These are phyloP conservation scores for Diaporthe helianthi DNA, from an alignment of 2,329 filamentous ascomycete species.

Conservation along the genomic window DNA sequence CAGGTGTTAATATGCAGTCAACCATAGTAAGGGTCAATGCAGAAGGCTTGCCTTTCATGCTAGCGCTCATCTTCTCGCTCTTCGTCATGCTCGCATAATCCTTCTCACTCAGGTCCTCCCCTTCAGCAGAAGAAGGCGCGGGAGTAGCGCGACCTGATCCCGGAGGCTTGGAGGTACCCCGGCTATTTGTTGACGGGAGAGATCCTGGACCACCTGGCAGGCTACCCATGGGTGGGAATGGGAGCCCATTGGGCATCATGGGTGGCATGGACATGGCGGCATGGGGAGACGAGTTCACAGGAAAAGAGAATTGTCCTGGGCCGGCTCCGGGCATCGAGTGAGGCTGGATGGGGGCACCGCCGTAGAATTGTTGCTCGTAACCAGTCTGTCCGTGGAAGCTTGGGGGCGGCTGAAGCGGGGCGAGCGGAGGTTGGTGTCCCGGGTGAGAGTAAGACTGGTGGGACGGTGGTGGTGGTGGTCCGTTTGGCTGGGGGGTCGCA, in stretches of 20 bases:
- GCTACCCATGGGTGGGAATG: slow-evolving; percentile 11
- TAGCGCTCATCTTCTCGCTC: slow-evolving; percentile 71
- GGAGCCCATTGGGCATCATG: slow-evolving; percentile 23
- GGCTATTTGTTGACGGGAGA: slow-evolving; percentile 27
- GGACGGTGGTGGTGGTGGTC: slow-evolving; percentile 21
- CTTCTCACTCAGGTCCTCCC: slow-evolving; percentile 50
- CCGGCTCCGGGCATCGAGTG: slow-evolving; percentile 23
- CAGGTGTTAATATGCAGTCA: neutral
- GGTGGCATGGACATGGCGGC: slow-evolving; percentile 30
- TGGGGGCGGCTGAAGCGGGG: slow-evolving; percentile 30
- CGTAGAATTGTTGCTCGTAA: slow-evolving; percentile 29
- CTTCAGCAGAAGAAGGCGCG: slow-evolving; percentile 37
- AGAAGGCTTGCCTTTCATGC: slow-evolving; percentile 64
- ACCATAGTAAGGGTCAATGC: too few species aligned
- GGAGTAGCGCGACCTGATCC: slow-evolving; percentile 45
- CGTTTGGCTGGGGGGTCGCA: slow-evolving; percentile 29
- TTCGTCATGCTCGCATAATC: slow-evolving; percentile 69
- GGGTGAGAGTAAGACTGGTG: slow-evolving; percentile 1
- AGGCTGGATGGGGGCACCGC: slow-evolving; percentile 17
- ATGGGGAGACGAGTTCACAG: slow-evolving; percentile 25
- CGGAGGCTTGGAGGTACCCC: slow-evolving; percentile 25
- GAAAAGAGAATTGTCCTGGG: slow-evolving; percentile 28
- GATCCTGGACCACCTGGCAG: slow-evolving; percentile 23
- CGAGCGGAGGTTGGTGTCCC: slow-evolving; percentile 22
- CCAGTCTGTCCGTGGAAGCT: slow-evolving; percentile 32